Base-by-base conservation (phyloP, 192 early-diverging fungal species). In the Coemansia sp. region DNA sequence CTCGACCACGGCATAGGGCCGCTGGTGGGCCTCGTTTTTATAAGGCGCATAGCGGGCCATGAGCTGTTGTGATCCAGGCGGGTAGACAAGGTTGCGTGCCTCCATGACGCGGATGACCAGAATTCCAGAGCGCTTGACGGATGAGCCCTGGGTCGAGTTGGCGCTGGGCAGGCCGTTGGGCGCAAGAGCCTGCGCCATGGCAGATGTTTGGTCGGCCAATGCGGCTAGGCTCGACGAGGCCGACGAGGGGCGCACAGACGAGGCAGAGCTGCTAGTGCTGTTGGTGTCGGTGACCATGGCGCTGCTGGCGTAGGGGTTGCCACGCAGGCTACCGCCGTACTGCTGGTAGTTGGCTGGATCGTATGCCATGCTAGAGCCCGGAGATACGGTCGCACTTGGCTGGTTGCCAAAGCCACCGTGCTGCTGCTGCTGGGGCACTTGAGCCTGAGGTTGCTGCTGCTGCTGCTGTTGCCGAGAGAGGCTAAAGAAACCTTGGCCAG, bases 1-100 rank as follows among this genome's bases (percentile, higher is more conserved):
- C 82, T 96, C 96, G 18, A 97, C 86, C 16, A 97, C 93, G 6
- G 89, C 90, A 74, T 96, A 97, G 12, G 96, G 96, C 29, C 91
- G 74, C 89, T 91, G 91, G 75, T 86, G 84, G 68, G 76, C 85
- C 68, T 82, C 85, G 72, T 80, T 80, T 79, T 86, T 84, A 76
- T 82, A 85, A 10, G 75, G 87, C 66, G 76, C 81, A 67, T 81
- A 87, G 75, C 80, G 82, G 55, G 77, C 73, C 73, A 70, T 79
- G 54, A 75, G 85, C 86, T 74, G 85, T 62, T 77, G 86, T 69
- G 68, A 91, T 44, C 88, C 91, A 24, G 86, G 80, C 52, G 91
- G 92, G 52, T 90, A 84, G 51, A 89, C 87, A 72, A 97, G 84
- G 62, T 88, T 90, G 43, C 90, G 86, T 3, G 92, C 93, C 70